Evolutionary conservation across 140 eudicot genomes (phyloP), one percentile per base, ranked within the genome.

Genomic region (Anethum foeniculum): DNA sequence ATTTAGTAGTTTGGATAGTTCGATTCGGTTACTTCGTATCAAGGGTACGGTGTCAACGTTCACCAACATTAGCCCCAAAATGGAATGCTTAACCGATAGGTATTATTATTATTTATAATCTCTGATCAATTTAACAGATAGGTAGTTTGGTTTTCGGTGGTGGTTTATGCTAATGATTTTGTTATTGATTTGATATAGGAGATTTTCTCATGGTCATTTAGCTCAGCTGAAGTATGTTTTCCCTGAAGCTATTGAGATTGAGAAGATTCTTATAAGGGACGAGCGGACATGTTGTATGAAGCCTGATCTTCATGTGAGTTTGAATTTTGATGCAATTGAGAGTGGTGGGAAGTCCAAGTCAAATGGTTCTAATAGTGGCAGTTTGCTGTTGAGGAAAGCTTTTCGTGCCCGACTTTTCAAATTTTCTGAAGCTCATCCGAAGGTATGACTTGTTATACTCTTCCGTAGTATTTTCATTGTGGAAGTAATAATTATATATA

Each of bases 141-240:
- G 3, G 52, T 2, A 46, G 4, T 46, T 32, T 36, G 2, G 68
- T 11, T 5, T 38, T 48, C 19, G 1, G 23, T 54, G 30, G 44
- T 27, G 71, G 58, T 60, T 54, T 54, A 1, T 79, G 38, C 34
- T 56, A 5, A 58, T 77, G 34, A 5, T 1, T 48, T 27, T 79
- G 21, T 71, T 73, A 16, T 5, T 74, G 34, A 36, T 67, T 51
- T 77, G 10, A 41, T 71, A 4, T 88, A 95, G 99, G 96, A 88
- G 93, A 88, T 96, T 96, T 83, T 30, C 90, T 15, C 65, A 83
- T 74, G 77, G 84, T 16, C 96, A 91, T 84, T 84, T 96, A 78
- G 98, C 96, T 75, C 97, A 93, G 82, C 48, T 96, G 81, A 96
- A 91, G 84, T 88, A 83, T 84, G 80, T 96, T 19, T 75, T 96